These are phyloP conservation scores for Erythrophleum ivorense DNA, from an alignment of 331 rosid species.

Conservation along the genomic window DNA sequence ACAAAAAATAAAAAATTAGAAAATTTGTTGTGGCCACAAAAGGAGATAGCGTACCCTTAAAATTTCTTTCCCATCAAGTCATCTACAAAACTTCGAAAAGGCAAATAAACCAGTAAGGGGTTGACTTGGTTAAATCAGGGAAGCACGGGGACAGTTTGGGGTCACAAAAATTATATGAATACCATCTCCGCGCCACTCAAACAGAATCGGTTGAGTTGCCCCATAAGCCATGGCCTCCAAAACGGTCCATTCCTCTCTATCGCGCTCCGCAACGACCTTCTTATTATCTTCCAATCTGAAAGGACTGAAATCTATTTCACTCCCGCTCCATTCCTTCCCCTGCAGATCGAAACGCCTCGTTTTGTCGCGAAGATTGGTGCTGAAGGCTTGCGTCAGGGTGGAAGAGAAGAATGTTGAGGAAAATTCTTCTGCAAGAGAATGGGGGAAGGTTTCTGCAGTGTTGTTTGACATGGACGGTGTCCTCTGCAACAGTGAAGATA, in stretches of 20 bases:
- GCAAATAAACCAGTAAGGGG: background rate
- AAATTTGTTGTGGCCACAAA: background rate
- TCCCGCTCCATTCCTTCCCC: slow-evolving; percentile 48
- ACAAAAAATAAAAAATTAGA: background rate
- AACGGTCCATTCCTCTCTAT: slow-evolving; percentile 44
- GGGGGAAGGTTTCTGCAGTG: slow-evolving; percentile 94
- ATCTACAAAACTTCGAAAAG: background rate
- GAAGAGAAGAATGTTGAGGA: slow-evolving; percentile 56
- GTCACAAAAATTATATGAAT: background rate
- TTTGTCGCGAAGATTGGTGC: slow-evolving; percentile 44
- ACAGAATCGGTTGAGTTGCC: slow-evolving; percentile 31
- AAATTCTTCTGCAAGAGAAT: slow-evolving; percentile 51
- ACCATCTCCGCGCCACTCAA: slow-evolving; percentile 47
- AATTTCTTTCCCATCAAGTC: background rate
- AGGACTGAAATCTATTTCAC: slow-evolving; percentile 45
- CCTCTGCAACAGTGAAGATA: slow-evolving; percentile 86
- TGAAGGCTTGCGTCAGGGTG: slow-evolving; percentile 66
- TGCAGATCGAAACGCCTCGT: slow-evolving; percentile 51
- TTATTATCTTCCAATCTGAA: slow-evolving; percentile 40
- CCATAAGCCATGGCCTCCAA: slow-evolving; percentile 50
- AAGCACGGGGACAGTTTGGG: background rate
- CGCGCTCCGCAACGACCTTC: slow-evolving; percentile 43
- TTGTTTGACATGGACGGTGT: slow-evolving; percentile 97
- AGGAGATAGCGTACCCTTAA: background rate
- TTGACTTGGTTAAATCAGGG: background rate